These are phyloP conservation scores for Furculomyces boomerangus DNA, from an alignment of 371 early-diverging fungal genomes.

Conservation along the genomic window DNA sequence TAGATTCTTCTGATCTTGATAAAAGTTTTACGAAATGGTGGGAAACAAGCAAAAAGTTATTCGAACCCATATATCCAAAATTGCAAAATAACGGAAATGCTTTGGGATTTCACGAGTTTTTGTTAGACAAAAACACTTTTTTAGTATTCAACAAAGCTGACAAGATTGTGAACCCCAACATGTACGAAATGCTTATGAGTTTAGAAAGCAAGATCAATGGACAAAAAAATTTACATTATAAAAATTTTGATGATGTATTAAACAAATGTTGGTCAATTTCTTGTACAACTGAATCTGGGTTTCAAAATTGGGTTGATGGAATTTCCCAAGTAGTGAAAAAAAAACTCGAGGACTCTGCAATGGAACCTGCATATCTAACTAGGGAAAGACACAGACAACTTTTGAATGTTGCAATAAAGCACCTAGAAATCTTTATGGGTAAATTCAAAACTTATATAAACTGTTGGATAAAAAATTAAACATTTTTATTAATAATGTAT, in stretches of 20 bases:
- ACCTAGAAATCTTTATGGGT: constrained; percentile 34
- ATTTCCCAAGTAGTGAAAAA: constrained; percentile 32
- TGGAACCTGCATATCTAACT: constrained; percentile 35
- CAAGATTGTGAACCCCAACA: not conserved
- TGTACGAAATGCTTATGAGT: no score
- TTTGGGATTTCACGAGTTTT: no score
- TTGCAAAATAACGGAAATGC: no score
- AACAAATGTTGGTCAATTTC: constrained; percentile 32
- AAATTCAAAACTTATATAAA: constrained; percentile 1
- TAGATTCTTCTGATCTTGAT: constrained; percentile 20
- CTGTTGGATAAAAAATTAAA: not conserved
- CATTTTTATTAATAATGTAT: constrained; percentile 1
- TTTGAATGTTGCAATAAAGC: constrained; percentile 34
- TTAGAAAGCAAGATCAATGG: no score
- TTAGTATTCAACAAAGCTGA: not conserved
- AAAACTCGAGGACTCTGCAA: constrained; percentile 30
- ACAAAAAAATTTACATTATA: no score
- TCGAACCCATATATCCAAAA: no score
- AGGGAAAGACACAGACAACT: constrained; percentile 56
- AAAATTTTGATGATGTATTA: not conserved
- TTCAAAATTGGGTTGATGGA: constrained; percentile 29
- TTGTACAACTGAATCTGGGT: constrained; percentile 38
- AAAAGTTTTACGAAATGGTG: no score
- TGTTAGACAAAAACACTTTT: no score
- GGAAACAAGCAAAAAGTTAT: no score